Percentiles rank a stretch among this genome's conserved stretches.
These are phyloP conservation scores for Colletotrichum aenigma DNA, from an alignment of 2,329 filamentous ascomycete genomes.

Conservation along the genomic window DNA sequence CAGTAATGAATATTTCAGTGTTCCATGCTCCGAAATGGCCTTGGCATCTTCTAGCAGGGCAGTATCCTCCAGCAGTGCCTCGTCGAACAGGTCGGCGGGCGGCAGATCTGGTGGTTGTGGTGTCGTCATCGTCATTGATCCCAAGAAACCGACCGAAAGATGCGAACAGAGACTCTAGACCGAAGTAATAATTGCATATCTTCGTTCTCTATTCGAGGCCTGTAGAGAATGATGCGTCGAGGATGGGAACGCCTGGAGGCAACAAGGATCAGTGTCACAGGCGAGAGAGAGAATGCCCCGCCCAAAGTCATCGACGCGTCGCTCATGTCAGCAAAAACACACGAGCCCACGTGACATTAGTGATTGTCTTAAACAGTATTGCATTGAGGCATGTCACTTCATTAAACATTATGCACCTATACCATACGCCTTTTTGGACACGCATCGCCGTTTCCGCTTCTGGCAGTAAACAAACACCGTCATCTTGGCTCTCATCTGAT, in stretches of 20 bases:
- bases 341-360: neutral
- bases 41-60: neutral
- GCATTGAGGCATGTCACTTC: neutral
- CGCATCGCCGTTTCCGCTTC: neutral
- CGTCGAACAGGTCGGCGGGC: neutral
- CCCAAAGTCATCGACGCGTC: neutral
- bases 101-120: neutral
- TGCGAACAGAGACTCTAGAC: neutral
- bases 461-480: neutral
- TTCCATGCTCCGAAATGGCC: slow-evolving; percentile 45
- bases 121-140: slow-evolving; percentile 15
- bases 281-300: neutral
- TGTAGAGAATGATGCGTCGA: neutral
- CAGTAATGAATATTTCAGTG: slow-evolving; percentile 86
- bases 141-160: neutral
- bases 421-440: neutral
- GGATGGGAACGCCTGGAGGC: neutral
- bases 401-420: slow-evolving; percentile 4
- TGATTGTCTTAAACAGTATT: neutral
- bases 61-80: neutral
- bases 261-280: neutral
- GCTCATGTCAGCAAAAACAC: neutral
- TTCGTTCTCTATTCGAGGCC: neutral
- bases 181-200: neutral
- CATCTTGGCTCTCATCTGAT: neutral